Evolutionary conservation across 768 basidiomycete species (phyloP).

Genomic region (Mycena venus): DNA sequence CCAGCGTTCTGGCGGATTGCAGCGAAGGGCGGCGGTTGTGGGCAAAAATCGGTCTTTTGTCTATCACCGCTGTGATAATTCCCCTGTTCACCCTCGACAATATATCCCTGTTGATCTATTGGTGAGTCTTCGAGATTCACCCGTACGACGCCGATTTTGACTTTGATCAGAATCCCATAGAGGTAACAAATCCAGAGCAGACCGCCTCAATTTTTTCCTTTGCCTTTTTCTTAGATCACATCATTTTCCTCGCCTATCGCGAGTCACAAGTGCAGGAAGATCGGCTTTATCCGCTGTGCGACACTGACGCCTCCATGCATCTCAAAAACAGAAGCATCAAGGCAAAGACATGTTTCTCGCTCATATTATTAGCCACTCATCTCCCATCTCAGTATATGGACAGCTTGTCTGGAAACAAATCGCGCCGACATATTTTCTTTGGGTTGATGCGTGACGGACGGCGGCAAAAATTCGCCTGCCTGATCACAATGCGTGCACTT

Average conservation of each 20-base stretch:
- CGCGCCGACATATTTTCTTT: no score
- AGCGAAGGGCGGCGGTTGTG: constrained; percentile 63
- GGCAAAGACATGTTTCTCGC: constrained; percentile 40
- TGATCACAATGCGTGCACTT: no score
- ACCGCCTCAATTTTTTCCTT: constrained; percentile 61
- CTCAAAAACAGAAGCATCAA: constrained; percentile 43
- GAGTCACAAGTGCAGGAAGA: constrained; percentile 59
- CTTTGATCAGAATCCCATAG: neutral
- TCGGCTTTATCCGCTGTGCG: constrained; percentile 73
- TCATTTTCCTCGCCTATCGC: constrained; percentile 58
- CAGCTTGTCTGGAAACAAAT: no score
- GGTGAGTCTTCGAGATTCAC: constrained; percentile 31
- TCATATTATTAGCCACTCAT: neutral
- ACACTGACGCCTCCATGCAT: constrained; percentile 59
- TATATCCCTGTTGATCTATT: constrained; percentile 67
- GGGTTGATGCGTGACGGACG: constrained; percentile 58
- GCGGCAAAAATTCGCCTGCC: no score
- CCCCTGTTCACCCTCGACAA: no score
- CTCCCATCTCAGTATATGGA: constrained; percentile 3
- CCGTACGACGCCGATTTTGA: neutral
- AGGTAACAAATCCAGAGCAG: constrained; percentile 57
- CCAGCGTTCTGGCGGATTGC: constrained; percentile 59
- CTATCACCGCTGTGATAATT: constrained; percentile 59
- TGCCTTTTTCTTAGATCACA: constrained; percentile 64
- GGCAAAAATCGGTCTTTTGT: constrained; percentile 62